Evolutionary conservation across 176 grass and related monocot species (phyloP).

Genomic region (Secale cereale): DNA sequence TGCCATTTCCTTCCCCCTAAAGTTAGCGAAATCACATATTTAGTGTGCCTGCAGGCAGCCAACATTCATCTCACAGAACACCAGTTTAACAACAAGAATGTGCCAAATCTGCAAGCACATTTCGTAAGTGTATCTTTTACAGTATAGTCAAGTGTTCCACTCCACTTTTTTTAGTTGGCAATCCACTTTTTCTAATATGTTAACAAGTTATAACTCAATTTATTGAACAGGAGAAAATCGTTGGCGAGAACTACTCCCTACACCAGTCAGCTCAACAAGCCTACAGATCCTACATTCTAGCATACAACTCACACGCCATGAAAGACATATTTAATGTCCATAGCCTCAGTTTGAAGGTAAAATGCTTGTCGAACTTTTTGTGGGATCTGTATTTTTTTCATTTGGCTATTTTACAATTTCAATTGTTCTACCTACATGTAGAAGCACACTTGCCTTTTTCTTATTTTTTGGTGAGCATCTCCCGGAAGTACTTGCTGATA

Average conservation of each 20-base stretch:
- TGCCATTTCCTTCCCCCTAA: not conserved
- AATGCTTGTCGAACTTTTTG: not conserved
- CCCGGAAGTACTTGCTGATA: not conserved
- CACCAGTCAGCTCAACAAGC: slow-evolving; percentile 87
- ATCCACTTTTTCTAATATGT: not conserved
- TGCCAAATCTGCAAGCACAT: slow-evolving; percentile 80
- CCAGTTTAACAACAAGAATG: slow-evolving; percentile 64
- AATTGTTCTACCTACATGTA: not conserved
- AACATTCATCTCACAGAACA: slow-evolving; percentile 84
- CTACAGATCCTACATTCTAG: slow-evolving; percentile 75
- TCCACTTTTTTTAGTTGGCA: too few relatives aligned
- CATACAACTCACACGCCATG: slow-evolving; percentile 74
- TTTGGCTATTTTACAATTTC: not conserved
- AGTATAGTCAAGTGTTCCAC: not conserved
- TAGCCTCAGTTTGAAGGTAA: slow-evolving; percentile 80
- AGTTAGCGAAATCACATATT: slow-evolving; percentile 4
- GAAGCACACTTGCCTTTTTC: not conserved
- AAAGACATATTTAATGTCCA: slow-evolving; percentile 84
- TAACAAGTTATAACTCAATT: slow-evolving; percentile 9
- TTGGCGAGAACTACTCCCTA: slow-evolving; percentile 74
- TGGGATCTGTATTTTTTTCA: not conserved
- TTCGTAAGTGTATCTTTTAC: slow-evolving; percentile 48
- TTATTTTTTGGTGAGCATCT: not conserved
- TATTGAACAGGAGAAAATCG: slow-evolving; percentile 74
- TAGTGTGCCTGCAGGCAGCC: slow-evolving; percentile 55